Conservation (phyloP, 164 flowering plant genomes). For the Vitis vinifera region DNA sequence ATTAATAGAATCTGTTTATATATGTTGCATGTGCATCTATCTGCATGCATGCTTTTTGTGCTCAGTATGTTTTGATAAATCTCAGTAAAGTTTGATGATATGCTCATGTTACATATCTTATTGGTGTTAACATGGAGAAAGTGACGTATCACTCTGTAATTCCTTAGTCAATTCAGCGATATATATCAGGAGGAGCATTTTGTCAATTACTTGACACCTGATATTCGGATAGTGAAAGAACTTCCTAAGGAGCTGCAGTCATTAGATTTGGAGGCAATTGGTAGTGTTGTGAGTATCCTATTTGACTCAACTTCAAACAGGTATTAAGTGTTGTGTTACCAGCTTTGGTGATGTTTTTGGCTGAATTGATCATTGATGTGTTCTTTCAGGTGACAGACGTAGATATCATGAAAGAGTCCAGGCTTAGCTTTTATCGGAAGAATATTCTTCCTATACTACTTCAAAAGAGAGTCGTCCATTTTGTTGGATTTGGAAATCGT, state of each 20-base stretch:
- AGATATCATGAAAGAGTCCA: conserved; percentile 81
- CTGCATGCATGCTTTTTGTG: too few species aligned
- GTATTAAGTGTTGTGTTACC: background rate
- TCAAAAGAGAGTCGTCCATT: conserved; percentile 79
- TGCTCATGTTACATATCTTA: conserved; percentile 1
- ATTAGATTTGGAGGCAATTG: conserved; percentile 84
- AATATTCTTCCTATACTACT: conserved; percentile 79
- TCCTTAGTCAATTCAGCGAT: conserved; percentile 89
- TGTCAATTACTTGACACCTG: conserved; percentile 76
- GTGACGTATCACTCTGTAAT: conserved; percentile 43
- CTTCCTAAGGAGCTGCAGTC: conserved; percentile 84
- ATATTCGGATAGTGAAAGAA: conserved; percentile 87
- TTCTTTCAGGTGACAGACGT: conserved; percentile 71
- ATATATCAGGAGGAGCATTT: conserved; percentile 97
- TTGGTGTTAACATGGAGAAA: conserved; percentile 17
- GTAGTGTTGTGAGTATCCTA: conserved; percentile 74
- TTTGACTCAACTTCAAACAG: background rate
- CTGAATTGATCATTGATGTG: conserved; percentile 20
- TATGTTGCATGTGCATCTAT: too few species aligned
- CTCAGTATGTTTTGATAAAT: too few species aligned
- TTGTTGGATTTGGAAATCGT: conserved; percentile 94
- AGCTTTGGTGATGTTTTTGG: conserved; percentile 2
- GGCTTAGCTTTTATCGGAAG: conserved; percentile 75
- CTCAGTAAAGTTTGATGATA: background rate
- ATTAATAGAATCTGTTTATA: too few species aligned